A percentile compares a stretch with the other conserved stretches of the same genome.
phyloP scores from a whole-genome alignment of 805 yeast genomes.

The Saccharomycopsis sp. region DNA sequence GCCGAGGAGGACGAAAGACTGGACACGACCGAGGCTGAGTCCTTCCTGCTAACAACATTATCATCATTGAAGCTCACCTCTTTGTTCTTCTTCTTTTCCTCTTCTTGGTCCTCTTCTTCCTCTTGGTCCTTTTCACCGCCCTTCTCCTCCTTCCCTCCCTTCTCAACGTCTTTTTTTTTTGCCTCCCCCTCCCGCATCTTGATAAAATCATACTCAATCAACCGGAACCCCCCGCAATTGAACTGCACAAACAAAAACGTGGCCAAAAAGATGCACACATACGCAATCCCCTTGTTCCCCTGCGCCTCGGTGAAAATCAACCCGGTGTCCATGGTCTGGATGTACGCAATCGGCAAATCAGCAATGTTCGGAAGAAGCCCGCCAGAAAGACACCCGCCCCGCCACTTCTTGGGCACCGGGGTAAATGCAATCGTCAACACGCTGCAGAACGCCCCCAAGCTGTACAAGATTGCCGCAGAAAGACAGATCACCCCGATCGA shows the following conservation, averaged over 20 bases:
- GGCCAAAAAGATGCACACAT: slow-evolving; percentile 67
- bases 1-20: background rate
- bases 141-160: background rate
- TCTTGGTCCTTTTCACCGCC: background rate
- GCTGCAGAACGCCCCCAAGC: slow-evolving; percentile 37
- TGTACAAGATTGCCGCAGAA: slow-evolving; percentile 36
- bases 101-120: background rate
- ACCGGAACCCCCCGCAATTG: slow-evolving; percentile 64
- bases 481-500: slow-evolving; percentile 57
- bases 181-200: slow-evolving; percentile 20
- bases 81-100: background rate
- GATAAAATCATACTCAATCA: slow-evolving; percentile 64
- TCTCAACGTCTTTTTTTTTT: slow-evolving; percentile 22
- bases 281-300: slow-evolving; percentile 73
- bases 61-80: background rate
- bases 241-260: slow-evolving; percentile 60
- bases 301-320: slow-evolving; percentile 47
- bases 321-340: slow-evolving; percentile 62
- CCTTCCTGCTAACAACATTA: too few species aligned
- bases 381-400: slow-evolving; percentile 64
- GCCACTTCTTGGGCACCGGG: slow-evolving; percentile 63
- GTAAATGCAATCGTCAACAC: slow-evolving; percentile 36
- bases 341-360: slow-evolving; percentile 79
- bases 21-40: background rate
- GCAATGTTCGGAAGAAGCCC: slow-evolving; percentile 73